These are phyloP conservation scores for Avena sativa DNA, from an alignment of 176 grass and related monocot genomes.

Conservation along the genomic window DNA sequence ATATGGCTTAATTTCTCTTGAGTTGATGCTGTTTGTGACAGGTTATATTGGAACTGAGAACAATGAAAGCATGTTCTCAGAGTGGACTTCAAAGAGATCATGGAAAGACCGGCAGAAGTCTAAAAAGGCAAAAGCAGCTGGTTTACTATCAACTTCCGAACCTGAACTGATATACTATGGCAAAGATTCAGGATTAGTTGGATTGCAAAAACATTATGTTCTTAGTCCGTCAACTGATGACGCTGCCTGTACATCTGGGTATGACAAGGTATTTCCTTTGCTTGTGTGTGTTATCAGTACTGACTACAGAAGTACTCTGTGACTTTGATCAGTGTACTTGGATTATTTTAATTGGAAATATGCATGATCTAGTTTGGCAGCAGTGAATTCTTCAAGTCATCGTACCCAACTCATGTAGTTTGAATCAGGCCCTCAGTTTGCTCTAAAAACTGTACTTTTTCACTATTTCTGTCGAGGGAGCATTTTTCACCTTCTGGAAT, in stretches of 20 bases:
- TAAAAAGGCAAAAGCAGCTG: conserved; percentile 51
- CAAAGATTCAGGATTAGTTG: conserved; percentile 86
- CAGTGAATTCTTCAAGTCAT: neutral
- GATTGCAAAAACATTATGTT: conserved; percentile 61
- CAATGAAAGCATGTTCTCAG: conserved; percentile 57
- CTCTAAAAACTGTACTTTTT: neutral
- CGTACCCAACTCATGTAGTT: neutral
- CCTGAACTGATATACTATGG: conserved; percentile 97
- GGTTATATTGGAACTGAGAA: conserved; percentile 35
- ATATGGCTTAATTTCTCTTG: conserved; percentile 15
- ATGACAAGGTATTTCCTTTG: conserved; percentile 73
- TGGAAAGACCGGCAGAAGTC: conserved; percentile 77
- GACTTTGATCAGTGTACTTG: neutral
- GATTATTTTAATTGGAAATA: conserved; percentile 2
- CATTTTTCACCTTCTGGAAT: neutral
- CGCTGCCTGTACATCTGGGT: conserved; percentile 74
- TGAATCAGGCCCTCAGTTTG: neutral
- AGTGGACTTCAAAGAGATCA: conserved; percentile 80
- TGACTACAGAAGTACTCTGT: neutral
- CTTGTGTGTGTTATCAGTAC: neutral
- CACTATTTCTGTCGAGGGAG: neutral
- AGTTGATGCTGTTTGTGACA: conserved; percentile 49
- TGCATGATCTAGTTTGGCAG: neutral
- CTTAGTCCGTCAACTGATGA: conserved; percentile 44
- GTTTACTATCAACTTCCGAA: conserved; percentile 56